Conservation (phyloP, 192 early-diverging fungal species). For the Linnemannia zychae region DNA sequence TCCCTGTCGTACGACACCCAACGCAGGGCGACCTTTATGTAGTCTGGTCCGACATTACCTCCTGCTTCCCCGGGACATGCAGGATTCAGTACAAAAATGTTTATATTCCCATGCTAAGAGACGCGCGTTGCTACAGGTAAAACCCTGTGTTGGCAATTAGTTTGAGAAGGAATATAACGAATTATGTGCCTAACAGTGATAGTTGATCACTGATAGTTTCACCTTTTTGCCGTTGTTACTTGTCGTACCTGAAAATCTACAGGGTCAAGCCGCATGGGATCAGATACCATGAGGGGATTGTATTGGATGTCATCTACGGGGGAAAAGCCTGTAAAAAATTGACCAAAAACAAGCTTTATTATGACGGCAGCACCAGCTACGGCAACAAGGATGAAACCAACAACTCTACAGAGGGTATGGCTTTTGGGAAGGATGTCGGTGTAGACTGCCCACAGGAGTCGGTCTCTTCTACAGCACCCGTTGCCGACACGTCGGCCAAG, state of each 20-base stretch:
- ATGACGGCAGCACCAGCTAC: no score
- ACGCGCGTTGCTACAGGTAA: conserved; percentile 31
- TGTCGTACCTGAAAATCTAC: not conserved
- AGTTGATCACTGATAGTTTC: not conserved
- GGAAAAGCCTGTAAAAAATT: not conserved
- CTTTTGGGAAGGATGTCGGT: no score
- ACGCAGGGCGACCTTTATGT: conserved; percentile 17
- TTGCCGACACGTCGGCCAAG: no score
- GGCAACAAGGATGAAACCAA: no score
- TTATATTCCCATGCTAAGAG: conserved; percentile 29
- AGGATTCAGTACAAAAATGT: conserved; percentile 29
- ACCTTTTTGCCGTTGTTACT: not conserved
- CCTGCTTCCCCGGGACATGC: conserved; percentile 27
- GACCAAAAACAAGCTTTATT: no score
- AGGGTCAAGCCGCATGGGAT: conserved; percentile 49
- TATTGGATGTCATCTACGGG: conserved; percentile 41
- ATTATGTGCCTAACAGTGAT: no score
- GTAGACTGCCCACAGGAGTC: no score
- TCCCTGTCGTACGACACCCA: conserved; percentile 25
- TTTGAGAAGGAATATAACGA: no score
- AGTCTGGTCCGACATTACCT: conserved; percentile 40
- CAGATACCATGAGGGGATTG: conserved; percentile 22
- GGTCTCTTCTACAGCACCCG: no score
- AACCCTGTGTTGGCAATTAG: no score
- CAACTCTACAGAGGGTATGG: no score